A percentile compares a stretch with the other conserved stretches of the same genome.
Conservation (phyloP, 2,329 filamentous ascomycete species). For the Dryadomyces quercivorus region DNA sequence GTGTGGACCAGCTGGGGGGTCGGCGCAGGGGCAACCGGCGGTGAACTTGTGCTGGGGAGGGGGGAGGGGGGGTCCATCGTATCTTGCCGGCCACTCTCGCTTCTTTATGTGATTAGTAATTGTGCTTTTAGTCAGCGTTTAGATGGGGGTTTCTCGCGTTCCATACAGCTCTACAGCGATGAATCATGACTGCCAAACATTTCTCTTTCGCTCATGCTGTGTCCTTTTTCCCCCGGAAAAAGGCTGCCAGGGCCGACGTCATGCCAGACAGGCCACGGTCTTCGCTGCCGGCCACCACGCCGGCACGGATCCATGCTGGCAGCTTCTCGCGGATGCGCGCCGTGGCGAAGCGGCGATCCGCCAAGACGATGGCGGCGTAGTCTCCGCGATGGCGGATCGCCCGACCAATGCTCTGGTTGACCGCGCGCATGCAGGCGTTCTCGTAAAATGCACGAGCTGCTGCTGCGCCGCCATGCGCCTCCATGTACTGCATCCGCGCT, state of each 20-base stretch:
- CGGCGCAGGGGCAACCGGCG: conserved; percentile 4
- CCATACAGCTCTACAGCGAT: neutral
- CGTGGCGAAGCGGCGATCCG: conserved; percentile 69
- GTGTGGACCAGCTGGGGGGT: conserved; percentile 10
- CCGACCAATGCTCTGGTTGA: conserved; percentile 91
- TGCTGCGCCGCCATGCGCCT: conserved; percentile 23
- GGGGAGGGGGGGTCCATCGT: too few species aligned
- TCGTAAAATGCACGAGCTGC: conserved; percentile 70
- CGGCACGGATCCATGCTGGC: conserved; percentile 76
- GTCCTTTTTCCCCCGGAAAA: conserved; percentile 41
- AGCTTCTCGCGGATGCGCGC: conserved; percentile 65
- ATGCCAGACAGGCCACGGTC: conserved; percentile 40
- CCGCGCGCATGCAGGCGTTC: conserved; percentile 90
- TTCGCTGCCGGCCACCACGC: conserved; percentile 41
- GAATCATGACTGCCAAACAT: neutral
- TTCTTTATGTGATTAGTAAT: neutral
- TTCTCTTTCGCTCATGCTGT: neutral
- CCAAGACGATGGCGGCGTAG: conserved; percentile 79
- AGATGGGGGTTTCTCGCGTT: neutral
- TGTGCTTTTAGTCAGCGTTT: neutral
- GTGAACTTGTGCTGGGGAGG: neutral
- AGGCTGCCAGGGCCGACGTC: conserved; percentile 44
- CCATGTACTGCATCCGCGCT: conserved; percentile 79
- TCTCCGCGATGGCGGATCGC: conserved; percentile 81
- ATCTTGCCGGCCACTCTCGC: too few species aligned